Base-by-base conservation (phyloP, 495 filamentous ascomycete genomes). In the Eremomyces bilateralis region DNA sequence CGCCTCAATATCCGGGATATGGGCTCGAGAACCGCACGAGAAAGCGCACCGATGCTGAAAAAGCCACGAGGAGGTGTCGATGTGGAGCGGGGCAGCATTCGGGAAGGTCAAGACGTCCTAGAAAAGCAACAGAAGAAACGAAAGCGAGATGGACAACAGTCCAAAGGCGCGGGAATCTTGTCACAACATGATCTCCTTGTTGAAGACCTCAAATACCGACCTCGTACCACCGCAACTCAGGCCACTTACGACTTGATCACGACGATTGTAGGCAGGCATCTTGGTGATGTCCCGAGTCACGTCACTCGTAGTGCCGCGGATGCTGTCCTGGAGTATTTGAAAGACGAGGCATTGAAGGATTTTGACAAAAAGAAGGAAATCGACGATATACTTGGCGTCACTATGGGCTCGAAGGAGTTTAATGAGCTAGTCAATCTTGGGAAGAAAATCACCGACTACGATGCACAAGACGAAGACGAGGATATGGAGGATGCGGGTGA, bases 361-460 rank as follows among this genome's bases (percentile, higher is more conserved):
- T 82, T 90, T 36, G 90, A 95, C 51, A 95, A 91, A 60, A 95
- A 94, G 58, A 92, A 85, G 58, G 84, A 92, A 47, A 71, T 99
- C 24, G 88, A 95, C 43, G 88, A 95, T 41, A 64, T 95, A 36
- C 50, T 99, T 27, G 90, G 85, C 18, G 66, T 63, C 5, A 73
- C 71, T 1, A 73, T 91, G 63, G 72, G 65, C 21, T 70, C 80
- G 0, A 93, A 95, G 51, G 75, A 91, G 48, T 99, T 93, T 56
- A 95, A 94, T 47, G 88, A 95, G 56, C 59, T 95, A 31, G 75
- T 95, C 33, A 99, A 92, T 51, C 63, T 99, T 4, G 81, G 85
- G 21, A 99, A 95, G 62, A 99, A 99, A 56, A 92, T 99, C 44
- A 95, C 90, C 20, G 88, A 99, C 53, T 99, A 94, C 60, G 80